Conservation (phyloP, 345 rosid genomes). For the Eucalyptus victrix region DNA sequence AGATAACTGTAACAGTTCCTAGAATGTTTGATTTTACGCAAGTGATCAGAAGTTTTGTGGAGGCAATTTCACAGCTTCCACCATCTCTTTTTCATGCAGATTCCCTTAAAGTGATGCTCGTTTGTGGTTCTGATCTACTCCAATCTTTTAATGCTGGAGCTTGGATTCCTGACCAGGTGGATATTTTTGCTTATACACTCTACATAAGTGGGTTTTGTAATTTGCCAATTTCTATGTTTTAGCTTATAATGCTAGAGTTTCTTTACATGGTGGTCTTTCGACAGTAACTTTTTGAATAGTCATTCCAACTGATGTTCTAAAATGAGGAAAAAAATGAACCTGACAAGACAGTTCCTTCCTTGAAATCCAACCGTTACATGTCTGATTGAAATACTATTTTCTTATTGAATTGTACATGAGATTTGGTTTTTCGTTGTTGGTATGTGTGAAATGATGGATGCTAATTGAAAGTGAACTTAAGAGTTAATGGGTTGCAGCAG, state of each 20-base stretch:
- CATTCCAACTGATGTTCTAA: not conserved
- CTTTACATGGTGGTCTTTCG: not conserved
- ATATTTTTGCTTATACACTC: not conserved
- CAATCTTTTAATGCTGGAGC: constrained; percentile 63
- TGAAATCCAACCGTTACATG: not conserved
- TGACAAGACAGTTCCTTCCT: not conserved
- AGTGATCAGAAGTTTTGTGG: not conserved
- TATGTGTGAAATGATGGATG: not conserved
- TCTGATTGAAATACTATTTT: not conserved
- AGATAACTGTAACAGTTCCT: not conserved
- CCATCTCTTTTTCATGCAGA: constrained; percentile 14
- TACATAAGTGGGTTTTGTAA: not conserved
- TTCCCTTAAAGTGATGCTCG: constrained; percentile 66
- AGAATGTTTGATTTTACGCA: not conserved
- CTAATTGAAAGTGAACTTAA: not conserved
- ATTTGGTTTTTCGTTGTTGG: not conserved
- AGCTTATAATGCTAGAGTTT: not conserved
- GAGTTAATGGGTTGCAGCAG: not conserved
- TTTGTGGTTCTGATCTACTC: constrained; percentile 91
- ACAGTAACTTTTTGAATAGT: not conserved
- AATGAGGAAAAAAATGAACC: not conserved
- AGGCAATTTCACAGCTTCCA: not conserved
- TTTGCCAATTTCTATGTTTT: not conserved
- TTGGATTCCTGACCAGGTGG: constrained; percentile 90
- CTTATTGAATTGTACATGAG: not conserved